A percentile compares a stretch with the other conserved stretches of the same genome.
Conservation (phyloP, 2,329 filamentous ascomycete species). For the Metarhizium guizhouense region DNA sequence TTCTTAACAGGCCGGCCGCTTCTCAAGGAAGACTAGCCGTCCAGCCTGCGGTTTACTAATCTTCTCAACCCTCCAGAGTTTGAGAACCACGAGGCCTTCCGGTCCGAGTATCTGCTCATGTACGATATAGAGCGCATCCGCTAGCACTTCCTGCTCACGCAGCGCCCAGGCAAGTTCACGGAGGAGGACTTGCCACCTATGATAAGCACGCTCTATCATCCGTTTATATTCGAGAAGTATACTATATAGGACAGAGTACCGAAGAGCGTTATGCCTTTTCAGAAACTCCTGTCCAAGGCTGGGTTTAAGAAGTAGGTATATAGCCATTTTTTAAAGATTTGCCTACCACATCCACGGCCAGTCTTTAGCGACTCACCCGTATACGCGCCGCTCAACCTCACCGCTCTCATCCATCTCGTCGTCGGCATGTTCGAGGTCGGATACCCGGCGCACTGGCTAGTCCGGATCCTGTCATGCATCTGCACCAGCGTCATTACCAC, state of each 20-base stretch:
- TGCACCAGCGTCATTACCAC: conserved; percentile 12
- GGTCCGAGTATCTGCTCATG: conserved; percentile 21
- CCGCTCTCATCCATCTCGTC: conserved; percentile 13
- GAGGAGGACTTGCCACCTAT: not conserved
- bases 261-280: not conserved
- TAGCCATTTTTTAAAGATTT: conserved; percentile 16
- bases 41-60: conserved; percentile 16
- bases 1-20: conserved; percentile 15
- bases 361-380: conserved; percentile 9
- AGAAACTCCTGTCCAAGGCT: conserved; percentile 9
- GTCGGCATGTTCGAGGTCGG: conserved; percentile 12
- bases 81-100: conserved; percentile 14
- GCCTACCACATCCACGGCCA: conserved; percentile 13
- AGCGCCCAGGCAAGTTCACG: not conserved
- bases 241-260: conserved; percentile 10
- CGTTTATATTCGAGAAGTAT: conserved; percentile 12
- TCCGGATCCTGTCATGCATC: conserved; percentile 9
- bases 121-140: conserved; percentile 13
- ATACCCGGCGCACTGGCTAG: conserved; percentile 20
- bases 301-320: conserved; percentile 16
- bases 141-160: conserved; percentile 15
- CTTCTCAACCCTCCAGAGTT: conserved; percentile 18
- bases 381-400: conserved; percentile 16
- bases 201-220: not conserved
- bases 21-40: conserved; percentile 13